phyloP scores from a whole-genome alignment of 768 basidiomycete species.

The Kwoniella sp. region DNA sequence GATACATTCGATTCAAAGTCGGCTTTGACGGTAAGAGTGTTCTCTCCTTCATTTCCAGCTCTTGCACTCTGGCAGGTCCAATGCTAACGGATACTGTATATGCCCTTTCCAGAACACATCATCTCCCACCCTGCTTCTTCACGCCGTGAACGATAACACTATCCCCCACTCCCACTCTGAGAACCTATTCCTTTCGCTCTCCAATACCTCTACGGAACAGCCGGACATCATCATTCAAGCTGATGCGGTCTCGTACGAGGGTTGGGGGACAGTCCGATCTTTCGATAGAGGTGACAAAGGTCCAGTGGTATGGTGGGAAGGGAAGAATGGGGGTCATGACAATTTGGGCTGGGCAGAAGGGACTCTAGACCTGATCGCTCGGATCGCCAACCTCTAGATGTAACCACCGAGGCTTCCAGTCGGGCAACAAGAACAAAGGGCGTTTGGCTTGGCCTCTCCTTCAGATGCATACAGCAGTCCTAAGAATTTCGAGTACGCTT shows the following conservation, averaged over 20 bases:
- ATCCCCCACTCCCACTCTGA: slow-evolving; percentile 72
- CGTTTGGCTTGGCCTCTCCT: too few relatives aligned
- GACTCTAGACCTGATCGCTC: slow-evolving; percentile 41
- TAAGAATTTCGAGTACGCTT: too few relatives aligned
- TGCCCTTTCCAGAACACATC: slow-evolving; percentile 67
- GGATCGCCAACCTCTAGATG: slow-evolving; percentile 32
- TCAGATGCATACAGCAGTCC: too few relatives aligned
- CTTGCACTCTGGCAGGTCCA: too few relatives aligned
- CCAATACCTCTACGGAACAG: too few relatives aligned
- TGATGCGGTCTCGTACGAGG: slow-evolving; percentile 8
- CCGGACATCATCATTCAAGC: slow-evolving; percentile 1
- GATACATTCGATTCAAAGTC: slow-evolving; percentile 34
- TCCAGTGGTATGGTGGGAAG: slow-evolving; percentile 48
- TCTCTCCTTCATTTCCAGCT: not conserved
- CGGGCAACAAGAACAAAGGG: too few relatives aligned
- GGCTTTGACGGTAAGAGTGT: slow-evolving; percentile 25
- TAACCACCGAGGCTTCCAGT: too few relatives aligned
- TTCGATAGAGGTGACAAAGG: slow-evolving; percentile 11
- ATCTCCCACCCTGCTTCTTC: slow-evolving; percentile 70
- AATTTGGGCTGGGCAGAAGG: slow-evolving; percentile 48
- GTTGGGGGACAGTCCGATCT: slow-evolving; percentile 44
- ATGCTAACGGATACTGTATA: too few relatives aligned
- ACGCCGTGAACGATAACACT: slow-evolving; percentile 73
- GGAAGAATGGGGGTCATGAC: slow-evolving; percentile 48
- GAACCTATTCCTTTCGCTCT: slow-evolving; percentile 63